Base-by-base conservation (phyloP, 192 early-diverging fungal genomes). In the Dissophora ornata region DNA sequence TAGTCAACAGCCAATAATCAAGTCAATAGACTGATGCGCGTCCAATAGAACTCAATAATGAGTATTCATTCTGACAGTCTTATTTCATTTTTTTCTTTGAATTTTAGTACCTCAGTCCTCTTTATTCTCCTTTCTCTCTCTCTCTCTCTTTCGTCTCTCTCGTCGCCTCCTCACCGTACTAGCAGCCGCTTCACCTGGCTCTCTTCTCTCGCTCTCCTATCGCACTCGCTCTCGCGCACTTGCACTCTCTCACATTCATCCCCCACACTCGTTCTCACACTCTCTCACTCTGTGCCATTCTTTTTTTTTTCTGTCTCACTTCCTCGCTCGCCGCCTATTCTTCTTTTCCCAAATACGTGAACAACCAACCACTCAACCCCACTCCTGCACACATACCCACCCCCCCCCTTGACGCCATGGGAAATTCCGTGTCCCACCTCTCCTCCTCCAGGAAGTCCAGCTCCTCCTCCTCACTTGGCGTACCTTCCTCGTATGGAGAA, bases 341-440 rank as follows among this genome's bases (percentile, higher is more conserved):
- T 38, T 54, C 16, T 54, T 33, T 45, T 15, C 30, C n/a, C n/a
- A n/a, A n/a, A n/a, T n/a, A n/a, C n/a, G n/a, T n/a, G n/a, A n/a
- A n/a, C n/a, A n/a, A n/a, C n/a, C n/a, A n/a, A n/a, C n/a, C n/a
- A 22, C 41, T 11, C 45, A 1, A 47, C 42, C 13, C 50, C 30
- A 2, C 42, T 25, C 30, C 21, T 29, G 9, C 19, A 19, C 18
- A n/a, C 42, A 4, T 40, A 12, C 47, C 41, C n/a, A 15, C 25
- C 49, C n/a, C 41, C 38, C 19, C 0, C n/a, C 18, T n/a, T 21
- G 2, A 1, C 22, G 19, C 48, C 56, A 73, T 73, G 70, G 70
- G 70, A 7, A 64, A 63, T 38, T 45, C 70, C 30, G 55, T 52
- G 19, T 73, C 70, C 0, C 44, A 61, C 1, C 36, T 73, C 26